Conservation (phyloP, 2,329 filamentous ascomycete genomes). For the Huntiella abstrusa region DNA sequence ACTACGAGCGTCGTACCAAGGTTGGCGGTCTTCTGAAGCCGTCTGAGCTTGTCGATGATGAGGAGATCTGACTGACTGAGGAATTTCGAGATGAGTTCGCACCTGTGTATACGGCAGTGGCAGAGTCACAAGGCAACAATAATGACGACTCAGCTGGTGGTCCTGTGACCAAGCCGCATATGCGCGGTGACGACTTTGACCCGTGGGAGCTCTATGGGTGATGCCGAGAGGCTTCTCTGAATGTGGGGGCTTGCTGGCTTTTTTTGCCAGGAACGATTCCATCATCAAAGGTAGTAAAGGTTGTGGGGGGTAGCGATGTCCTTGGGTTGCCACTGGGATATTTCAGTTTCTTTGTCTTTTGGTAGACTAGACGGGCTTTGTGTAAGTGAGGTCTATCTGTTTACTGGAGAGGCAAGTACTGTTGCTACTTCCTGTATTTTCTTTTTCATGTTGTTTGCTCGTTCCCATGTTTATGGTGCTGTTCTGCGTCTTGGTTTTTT, state of each 20-base stretch:
- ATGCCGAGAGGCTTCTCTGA: slow-evolving; percentile 6
- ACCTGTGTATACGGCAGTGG: slow-evolving; percentile 18
- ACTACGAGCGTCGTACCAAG: slow-evolving; percentile 83
- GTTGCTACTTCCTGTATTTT: no score
- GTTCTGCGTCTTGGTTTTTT: no score
- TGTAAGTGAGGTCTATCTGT: no score
- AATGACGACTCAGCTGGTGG: slow-evolving; percentile 5
- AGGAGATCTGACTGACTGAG: slow-evolving; percentile 62
- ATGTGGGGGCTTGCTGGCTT: neutral
- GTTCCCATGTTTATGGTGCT: neutral
- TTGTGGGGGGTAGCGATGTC: neutral
- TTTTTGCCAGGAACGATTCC: neutral
- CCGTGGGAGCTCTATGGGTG: slow-evolving; percentile 14
- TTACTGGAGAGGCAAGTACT: no score
- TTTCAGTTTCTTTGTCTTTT: no score
- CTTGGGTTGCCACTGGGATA: slow-evolving; percentile 1
- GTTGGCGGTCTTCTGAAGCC: slow-evolving; percentile 92
- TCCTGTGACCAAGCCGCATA: slow-evolving; percentile 7
- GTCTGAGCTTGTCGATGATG: slow-evolving; percentile 79
- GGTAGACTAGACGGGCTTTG: no score
- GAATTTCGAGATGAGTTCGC: slow-evolving; percentile 46
- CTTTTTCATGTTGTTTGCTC: slow-evolving; percentile 2
- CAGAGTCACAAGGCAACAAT: slow-evolving; percentile 7
- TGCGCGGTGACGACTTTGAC: slow-evolving; percentile 11
- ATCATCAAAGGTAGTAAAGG: slow-evolving; percentile 5